Evolutionary conservation across 2,329 filamentous ascomycete species (phyloP).

Genomic region (Phaeoacremonium minimum): DNA sequence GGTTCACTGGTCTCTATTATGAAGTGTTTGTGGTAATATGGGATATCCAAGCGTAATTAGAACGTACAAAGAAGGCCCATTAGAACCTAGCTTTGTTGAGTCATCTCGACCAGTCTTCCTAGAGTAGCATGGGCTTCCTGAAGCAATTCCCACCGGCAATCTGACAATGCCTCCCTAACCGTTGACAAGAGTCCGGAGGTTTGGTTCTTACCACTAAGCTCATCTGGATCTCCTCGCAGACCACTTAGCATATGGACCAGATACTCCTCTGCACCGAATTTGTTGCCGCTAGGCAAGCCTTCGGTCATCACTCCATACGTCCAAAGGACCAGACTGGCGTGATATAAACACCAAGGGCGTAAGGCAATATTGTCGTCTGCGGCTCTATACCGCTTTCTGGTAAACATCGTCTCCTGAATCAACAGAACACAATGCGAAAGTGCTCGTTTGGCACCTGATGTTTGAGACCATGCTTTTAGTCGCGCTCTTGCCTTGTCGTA

Average conservation of each 20-base stretch:
- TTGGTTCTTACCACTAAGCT: neutral
- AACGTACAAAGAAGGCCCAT: too few relatives aligned
- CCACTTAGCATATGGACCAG: neutral
- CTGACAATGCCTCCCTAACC: neutral
- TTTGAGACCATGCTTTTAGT: neutral
- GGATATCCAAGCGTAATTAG: too few relatives aligned
- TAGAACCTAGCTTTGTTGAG: too few relatives aligned
- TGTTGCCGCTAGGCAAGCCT: neutral
- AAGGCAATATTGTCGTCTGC: slow-evolving; percentile 1
- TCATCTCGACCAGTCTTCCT: neutral
- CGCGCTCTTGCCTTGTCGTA: neutral
- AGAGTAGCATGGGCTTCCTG: neutral
- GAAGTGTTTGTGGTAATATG: too few relatives aligned
- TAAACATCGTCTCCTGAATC: slow-evolving; percentile 5
- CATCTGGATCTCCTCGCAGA: neutral
- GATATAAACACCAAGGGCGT: slow-evolving; percentile 1
- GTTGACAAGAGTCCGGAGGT: neutral
- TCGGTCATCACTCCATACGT: neutral
- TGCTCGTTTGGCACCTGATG: slow-evolving; percentile 1
- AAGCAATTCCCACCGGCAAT: neutral
- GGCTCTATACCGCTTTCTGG: neutral
- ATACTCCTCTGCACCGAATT: neutral
- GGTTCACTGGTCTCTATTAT: too few relatives aligned
- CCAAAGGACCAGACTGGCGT: neutral
- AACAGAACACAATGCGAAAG: slow-evolving; percentile 1